Evolutionary conservation across 345 rosid species (phyloP), one percentile per base, ranked within the genome.

Genomic region (Geranium brycei): DNA sequence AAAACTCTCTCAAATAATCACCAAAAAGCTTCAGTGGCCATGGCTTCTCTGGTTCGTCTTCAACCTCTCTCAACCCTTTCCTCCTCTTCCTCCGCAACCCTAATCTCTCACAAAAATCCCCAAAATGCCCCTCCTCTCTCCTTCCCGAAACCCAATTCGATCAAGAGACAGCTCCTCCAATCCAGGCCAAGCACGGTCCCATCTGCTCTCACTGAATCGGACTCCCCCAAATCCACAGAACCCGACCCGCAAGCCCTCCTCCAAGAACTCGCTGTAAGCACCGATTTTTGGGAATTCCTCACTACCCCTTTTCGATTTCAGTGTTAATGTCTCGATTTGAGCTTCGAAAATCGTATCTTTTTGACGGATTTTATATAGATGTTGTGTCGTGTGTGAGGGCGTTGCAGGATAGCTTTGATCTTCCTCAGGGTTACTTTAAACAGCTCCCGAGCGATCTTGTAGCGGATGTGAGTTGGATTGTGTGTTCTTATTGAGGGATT

Each of bases 321-420:
- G 0, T 19, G 11, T 13, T 17, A 0, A 12, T 15, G 14, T n/a
- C 3, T 56, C 53, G 16, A 31, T 14, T 13, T 30, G 19, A 0
- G 57, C 3, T n/a, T 0, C n/a, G 4, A 3, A 23, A 23, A 16
- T 51, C n/a, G 64, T 6, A 57, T 58, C 23, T 16, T 59, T n/a
- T 7, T 35, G 28, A 58, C 7, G 11, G 38, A 15, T 15, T 61
- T 51, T n/a, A 31, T 57, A 18, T 57, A 7, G 14, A 11, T 31
- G 15, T 8, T 57, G 41, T 30, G 13, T 62, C 58, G 28, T 56
- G 4, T 60, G 53, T 19, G 31, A 10, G 31, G 60, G 16, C 63
- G 35, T 51, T 79, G 89, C 88, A 89, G 98, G 86, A 79, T 59
- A 73, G 85, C 70, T 87, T 92, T 69, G 88, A 85, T 83, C 95